Conservation (phyloP, 169 alveolate genomes). For the Cryptosporidium ryanae region DNA sequence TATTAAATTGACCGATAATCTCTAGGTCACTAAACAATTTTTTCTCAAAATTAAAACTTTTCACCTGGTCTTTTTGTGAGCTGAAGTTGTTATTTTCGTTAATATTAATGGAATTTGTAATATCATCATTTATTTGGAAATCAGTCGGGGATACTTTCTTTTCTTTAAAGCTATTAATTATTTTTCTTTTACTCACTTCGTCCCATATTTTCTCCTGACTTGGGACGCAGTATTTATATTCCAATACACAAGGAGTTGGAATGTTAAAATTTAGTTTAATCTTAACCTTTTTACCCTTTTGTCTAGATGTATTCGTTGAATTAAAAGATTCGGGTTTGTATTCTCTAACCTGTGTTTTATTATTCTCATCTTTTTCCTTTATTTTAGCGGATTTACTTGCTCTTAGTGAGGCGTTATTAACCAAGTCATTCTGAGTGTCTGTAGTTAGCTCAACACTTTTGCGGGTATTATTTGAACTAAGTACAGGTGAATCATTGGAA, state of each 20-base stretch:
- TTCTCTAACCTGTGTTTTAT: neutral
- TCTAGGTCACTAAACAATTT: constrained; percentile 85
- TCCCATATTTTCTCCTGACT: constrained; percentile 33
- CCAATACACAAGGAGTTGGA: constrained; percentile 18
- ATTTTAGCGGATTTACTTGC: neutral
- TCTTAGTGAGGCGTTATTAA: constrained; percentile 4
- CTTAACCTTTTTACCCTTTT: neutral
- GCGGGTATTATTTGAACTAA: too few relatives aligned
- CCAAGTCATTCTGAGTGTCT: too few relatives aligned
- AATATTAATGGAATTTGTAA: constrained; percentile 8
- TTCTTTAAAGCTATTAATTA: neutral
- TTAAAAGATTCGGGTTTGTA: neutral
- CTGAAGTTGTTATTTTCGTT: constrained; percentile 9
- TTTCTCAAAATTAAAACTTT: constrained; percentile 82
- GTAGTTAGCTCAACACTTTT: too few relatives aligned
- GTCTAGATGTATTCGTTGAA: neutral
- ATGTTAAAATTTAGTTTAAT: neutral
- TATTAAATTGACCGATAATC: constrained; percentile 92
- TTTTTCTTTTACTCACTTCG: neutral
- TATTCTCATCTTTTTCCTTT: neutral
- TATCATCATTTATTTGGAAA: constrained; percentile 15
- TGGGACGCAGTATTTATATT: constrained; percentile 6
- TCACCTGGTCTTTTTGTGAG: neutral
- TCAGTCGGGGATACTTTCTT: neutral
- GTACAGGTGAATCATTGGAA: too few relatives aligned